Conservation (phyloP, 352 stramenopile species). For the Phytophthora ramorum region DNA sequence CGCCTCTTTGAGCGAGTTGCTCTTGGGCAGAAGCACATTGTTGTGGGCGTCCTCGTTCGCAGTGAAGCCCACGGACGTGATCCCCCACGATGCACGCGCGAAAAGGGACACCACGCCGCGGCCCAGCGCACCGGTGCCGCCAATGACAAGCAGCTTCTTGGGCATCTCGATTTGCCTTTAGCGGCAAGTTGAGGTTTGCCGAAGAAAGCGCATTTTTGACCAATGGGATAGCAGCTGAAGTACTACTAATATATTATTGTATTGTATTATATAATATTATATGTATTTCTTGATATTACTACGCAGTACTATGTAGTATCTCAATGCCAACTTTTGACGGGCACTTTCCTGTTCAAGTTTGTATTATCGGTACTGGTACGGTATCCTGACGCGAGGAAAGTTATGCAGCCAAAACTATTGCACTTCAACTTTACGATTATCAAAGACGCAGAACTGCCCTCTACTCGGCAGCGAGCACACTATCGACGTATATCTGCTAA, state of each 20-base stretch:
- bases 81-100: slow-evolving; percentile 63
- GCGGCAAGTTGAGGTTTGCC: too few species aligned
- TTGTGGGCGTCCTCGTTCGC: slow-evolving; percentile 58
- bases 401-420: slow-evolving; percentile 7
- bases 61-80: slow-evolving; percentile 77
- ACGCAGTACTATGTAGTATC: too few species aligned
- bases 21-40: slow-evolving; percentile 58
- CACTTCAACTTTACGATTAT: slow-evolving; percentile 29
- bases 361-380: neutral
- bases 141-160: slow-evolving; percentile 82
- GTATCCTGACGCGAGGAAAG: too few species aligned
- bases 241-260: too few species aligned
- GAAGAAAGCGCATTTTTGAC: too few species aligned
- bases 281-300: too few species aligned
- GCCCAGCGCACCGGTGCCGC: slow-evolving; percentile 76
- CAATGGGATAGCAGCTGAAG: too few species aligned
- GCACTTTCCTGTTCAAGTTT: neutral
- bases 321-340: neutral
- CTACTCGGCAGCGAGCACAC: slow-evolving; percentile 21
- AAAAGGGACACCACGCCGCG: slow-evolving; percentile 74
- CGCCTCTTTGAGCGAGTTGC: slow-evolving; percentile 62
- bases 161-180: slow-evolving; percentile 36
- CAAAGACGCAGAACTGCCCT: slow-evolving; percentile 22
- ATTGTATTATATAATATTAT: too few species aligned
- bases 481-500: slow-evolving; percentile 30